phyloP scores from a whole-genome alignment of 1,139 yeast species.

The Blastobotrys petasosporus region DNA sequence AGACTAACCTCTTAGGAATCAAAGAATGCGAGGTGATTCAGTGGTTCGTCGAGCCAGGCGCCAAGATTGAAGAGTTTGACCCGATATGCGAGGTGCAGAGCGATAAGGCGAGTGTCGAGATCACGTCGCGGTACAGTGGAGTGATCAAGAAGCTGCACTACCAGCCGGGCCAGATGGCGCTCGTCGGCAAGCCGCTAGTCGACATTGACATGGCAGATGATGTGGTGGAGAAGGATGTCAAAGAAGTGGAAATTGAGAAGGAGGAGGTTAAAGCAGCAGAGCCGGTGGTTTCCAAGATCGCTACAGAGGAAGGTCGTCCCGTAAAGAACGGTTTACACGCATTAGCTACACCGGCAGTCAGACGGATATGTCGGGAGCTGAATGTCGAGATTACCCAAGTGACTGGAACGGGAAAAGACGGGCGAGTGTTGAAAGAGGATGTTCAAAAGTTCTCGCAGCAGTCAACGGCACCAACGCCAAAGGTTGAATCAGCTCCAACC shows the following conservation, averaged over 20 bases:
- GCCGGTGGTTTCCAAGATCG: no score
- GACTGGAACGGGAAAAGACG: constrained; percentile 33
- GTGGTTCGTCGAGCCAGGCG: constrained; percentile 37
- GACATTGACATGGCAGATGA: constrained; percentile 31
- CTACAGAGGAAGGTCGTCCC: not conserved
- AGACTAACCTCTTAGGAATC: constrained; percentile 19
- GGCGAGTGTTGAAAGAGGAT: constrained; percentile 34
- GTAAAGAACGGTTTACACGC: constrained; percentile 11
- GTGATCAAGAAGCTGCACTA: constrained; percentile 32
- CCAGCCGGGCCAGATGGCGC: constrained; percentile 35
- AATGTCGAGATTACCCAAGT: constrained; percentile 25
- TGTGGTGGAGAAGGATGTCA: constrained; percentile 2
- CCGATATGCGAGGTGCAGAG: constrained; percentile 35
- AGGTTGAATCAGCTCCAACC: constrained; percentile 6
- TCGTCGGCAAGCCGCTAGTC: constrained; percentile 32
- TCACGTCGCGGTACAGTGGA: constrained; percentile 34
- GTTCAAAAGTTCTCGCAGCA: constrained; percentile 20
- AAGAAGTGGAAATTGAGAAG: not conserved
- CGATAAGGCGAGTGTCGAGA: constrained; percentile 36
- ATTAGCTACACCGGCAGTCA: constrained; percentile 35
- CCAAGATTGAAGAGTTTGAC: constrained; percentile 34
- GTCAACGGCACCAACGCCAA: constrained; percentile 2
- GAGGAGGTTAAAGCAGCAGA: constrained; percentile 3
- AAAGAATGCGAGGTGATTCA: constrained; percentile 37
- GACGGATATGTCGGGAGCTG: constrained; percentile 31